These are phyloP conservation scores for Collybia sp. DNA, from an alignment of 768 basidiomycete species.

Conservation along the genomic window DNA sequence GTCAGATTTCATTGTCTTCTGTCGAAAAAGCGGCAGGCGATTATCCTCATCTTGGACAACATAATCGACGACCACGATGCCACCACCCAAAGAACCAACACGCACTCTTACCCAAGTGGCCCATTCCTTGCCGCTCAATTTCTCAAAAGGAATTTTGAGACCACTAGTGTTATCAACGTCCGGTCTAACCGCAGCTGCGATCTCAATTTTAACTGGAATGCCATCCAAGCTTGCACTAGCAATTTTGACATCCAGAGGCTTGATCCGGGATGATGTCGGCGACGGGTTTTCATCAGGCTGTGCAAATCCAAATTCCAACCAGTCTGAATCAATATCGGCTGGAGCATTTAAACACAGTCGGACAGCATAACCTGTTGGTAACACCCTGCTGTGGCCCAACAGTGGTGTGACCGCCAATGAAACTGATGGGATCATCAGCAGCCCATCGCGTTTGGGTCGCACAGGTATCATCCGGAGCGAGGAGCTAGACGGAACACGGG, in stretches of 20 bases:
- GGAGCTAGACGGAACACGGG: slow-evolving; percentile 22
- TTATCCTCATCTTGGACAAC: slow-evolving; percentile 37
- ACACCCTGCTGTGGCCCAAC: slow-evolving; percentile 16
- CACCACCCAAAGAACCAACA: slow-evolving; percentile 46
- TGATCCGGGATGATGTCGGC: slow-evolving; percentile 1
- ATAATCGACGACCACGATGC: slow-evolving; percentile 60
- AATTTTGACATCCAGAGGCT: slow-evolving; percentile 45
- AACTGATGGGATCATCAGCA: slow-evolving; percentile 59
- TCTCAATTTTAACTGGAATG: slow-evolving; percentile 58
- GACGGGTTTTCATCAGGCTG: slow-evolving; percentile 23
- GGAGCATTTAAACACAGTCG: slow-evolving; percentile 53
- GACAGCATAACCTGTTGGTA: slow-evolving; percentile 54
- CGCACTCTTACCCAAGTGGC: slow-evolving; percentile 61
- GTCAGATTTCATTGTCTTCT: slow-evolving; percentile 30
- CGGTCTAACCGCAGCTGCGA: slow-evolving; percentile 33
- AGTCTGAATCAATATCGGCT: slow-evolving; percentile 55
- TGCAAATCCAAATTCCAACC: slow-evolving; percentile 74
- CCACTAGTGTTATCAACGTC: slow-evolving; percentile 26
- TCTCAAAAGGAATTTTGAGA: slow-evolving; percentile 40
- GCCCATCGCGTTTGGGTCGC: slow-evolving; percentile 44
- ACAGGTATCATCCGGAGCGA: slow-evolving; percentile 18
- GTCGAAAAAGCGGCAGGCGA: slow-evolving; percentile 15
- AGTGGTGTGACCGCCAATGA: slow-evolving; percentile 51
- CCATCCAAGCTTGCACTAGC: slow-evolving; percentile 61
- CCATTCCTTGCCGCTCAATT: slow-evolving; percentile 55